phyloP scores from a whole-genome alignment of 331 rosid genomes.

The Telfairia occidentalis region DNA sequence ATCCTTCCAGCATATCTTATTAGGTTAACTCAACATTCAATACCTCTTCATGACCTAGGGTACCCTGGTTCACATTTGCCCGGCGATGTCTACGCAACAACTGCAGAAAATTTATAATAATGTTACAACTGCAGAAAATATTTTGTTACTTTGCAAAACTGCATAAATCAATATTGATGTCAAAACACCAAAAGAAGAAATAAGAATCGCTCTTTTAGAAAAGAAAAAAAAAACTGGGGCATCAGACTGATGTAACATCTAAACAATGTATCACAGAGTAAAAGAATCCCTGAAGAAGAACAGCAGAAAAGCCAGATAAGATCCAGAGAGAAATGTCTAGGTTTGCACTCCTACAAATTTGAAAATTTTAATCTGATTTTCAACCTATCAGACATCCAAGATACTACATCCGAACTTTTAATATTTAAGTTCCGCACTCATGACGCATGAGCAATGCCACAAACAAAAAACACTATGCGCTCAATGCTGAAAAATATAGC shows the following conservation, averaged over 20 bases:
- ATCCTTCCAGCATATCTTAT: background rate
- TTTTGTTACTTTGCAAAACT: no score
- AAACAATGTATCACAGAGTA: background rate
- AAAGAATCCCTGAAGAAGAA: background rate
- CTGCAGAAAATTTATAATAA: constrained; percentile 34
- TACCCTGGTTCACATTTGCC: constrained; percentile 46
- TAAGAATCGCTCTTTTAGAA: background rate
- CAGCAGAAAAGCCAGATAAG: background rate
- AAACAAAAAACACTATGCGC: background rate
- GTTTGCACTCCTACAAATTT: background rate
- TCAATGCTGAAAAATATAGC: background rate
- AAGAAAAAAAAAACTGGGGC: background rate
- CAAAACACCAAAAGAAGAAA: background rate
- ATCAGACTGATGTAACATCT: background rate
- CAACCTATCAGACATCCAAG: background rate
- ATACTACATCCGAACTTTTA: background rate
- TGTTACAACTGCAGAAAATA: no score
- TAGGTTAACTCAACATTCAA: background rate
- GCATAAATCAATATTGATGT: constrained; percentile 2
- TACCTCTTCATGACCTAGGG: constrained; percentile 93
- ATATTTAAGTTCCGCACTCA: background rate
- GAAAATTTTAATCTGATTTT: background rate
- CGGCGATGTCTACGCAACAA: constrained; percentile 78
- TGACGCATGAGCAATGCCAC: background rate
- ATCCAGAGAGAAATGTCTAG: background rate